Base-by-base conservation (phyloP, 306 rosid genomes). In the Citrullus amarus region DNA sequence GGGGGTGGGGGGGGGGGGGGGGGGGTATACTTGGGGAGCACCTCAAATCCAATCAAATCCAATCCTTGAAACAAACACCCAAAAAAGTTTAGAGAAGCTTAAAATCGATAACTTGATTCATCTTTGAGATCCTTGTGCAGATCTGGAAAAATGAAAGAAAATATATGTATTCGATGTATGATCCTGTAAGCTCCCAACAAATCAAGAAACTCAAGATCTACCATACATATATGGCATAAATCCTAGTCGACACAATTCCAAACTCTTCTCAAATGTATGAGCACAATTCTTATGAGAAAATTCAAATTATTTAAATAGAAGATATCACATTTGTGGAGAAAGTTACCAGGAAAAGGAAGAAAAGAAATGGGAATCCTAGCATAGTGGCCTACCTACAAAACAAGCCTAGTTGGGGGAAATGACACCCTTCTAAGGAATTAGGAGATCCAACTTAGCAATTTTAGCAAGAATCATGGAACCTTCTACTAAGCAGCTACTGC, bases 401-500 rank as follows among this genome's bases (percentile, higher is more conserved):
- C 41, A 50, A 16, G 20, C 61, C 61, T 25, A 25, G 76, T 48
- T 48, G 75, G 70, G 53, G 56, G 5, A 66, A 18, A 69, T 4
- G 22, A 48, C 14, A 5, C 58, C 3, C 25, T 71, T 14, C 22
- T 54, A 51, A 30, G 22, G 77, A 51, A 30, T 48, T 48, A 44
- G 56, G 22, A 69, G 54, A 48, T 69, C 75, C 28, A 66, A 38
- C 54, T n/a, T 15, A 36, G 14, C 71, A 63, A 6, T 65, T 65
- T 44, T 46, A 67, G 51, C 34, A 14, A 71, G 76, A 71, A 46
- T 46, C 59, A 71, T 44, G 56, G 56, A 50, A 51, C 25, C 60
- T 28, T 72, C 60, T 28, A 51, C 62, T 67, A 65, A 5, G 76
- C 76, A 50, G 76, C 66, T 10, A 79, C 81, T 79, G 81, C 76